Conservation (phyloP, 768 basidiomycete genomes). For the Trametes coccinea region DNA sequence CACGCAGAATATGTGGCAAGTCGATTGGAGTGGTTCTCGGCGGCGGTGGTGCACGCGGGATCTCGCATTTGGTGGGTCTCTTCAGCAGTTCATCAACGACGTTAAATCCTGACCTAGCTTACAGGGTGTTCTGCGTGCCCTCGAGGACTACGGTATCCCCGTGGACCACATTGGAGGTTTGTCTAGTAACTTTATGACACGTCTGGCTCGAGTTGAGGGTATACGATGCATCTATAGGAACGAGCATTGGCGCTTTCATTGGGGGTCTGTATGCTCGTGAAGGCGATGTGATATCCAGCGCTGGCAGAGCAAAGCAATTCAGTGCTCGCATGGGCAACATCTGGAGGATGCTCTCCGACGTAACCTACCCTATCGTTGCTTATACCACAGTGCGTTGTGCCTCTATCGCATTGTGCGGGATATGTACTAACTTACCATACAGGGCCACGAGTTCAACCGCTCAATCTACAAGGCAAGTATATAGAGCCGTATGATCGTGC, state of each 20-base stretch:
- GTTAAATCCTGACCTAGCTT: not conserved
- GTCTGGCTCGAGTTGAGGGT: not conserved
- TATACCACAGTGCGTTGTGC: conserved; percentile 74
- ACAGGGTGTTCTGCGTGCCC: conserved; percentile 90
- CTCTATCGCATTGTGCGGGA: conserved; percentile 6
- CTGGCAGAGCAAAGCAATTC: conserved; percentile 89
- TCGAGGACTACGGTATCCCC: conserved; percentile 91
- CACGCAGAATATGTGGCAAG: conserved; percentile 87
- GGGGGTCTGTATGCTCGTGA: conserved; percentile 95
- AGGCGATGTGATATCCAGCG: conserved; percentile 83
- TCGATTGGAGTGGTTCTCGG: conserved; percentile 94
- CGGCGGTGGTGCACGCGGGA: conserved; percentile 95
- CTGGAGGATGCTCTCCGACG: conserved; percentile 91
- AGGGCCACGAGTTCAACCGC: conserved; percentile 96
- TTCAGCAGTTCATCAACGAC: conserved; percentile 38
- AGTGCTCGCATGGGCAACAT: conserved; percentile 90
- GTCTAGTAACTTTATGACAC: not conserved
- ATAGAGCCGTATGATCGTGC: not conserved
- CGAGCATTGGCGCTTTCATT: conserved; percentile 90
- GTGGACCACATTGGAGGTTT: conserved; percentile 89
- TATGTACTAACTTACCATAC: conserved; percentile 2
- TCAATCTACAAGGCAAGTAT: conserved; percentile 82
- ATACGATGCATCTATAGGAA: conserved; percentile 43
- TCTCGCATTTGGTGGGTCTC: conserved; percentile 60
- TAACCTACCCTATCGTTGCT: conserved; percentile 89